These are phyloP conservation scores for Aspergillus affinis DNA, from an alignment of 495 filamentous ascomycete species.

Conservation along the genomic window DNA sequence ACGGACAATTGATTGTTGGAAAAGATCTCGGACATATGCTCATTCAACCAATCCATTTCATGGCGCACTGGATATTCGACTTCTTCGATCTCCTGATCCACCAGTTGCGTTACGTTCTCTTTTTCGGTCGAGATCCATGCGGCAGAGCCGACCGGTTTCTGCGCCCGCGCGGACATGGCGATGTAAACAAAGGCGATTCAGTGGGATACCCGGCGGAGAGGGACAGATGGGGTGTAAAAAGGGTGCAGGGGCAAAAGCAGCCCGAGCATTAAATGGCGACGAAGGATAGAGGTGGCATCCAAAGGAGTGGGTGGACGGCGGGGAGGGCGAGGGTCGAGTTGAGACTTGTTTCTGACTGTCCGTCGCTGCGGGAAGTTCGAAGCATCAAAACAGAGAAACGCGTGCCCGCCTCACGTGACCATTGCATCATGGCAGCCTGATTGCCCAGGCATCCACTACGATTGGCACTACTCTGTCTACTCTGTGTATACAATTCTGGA, in stretches of 20 bases:
- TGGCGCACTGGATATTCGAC: slow-evolving; percentile 85
- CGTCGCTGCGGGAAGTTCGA: slow-evolving; percentile 16
- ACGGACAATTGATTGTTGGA: slow-evolving; percentile 78
- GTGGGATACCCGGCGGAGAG: slow-evolving; percentile 2
- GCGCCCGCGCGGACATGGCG: slow-evolving; percentile 51
- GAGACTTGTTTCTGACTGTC: not conserved
- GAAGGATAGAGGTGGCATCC: slow-evolving; percentile 12
- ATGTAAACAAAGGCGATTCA: slow-evolving; percentile 41
- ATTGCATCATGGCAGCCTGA: slow-evolving; percentile 7
- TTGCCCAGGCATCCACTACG: not conserved
- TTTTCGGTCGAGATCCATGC: slow-evolving; percentile 69
- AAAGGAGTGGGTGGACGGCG: slow-evolving; percentile 5
- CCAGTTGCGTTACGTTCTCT: slow-evolving; percentile 58
- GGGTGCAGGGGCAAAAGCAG: slow-evolving; percentile 2
- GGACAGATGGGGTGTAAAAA: not conserved
- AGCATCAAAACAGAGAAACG: slow-evolving; percentile 31
- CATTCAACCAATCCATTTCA: slow-evolving; percentile 93
- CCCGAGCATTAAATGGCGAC: slow-evolving; percentile 10
- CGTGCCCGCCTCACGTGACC: slow-evolving; percentile 24
- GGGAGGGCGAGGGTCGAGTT: slow-evolving; percentile 13
- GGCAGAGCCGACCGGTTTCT: slow-evolving; percentile 61
- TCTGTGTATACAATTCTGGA: too few species aligned
- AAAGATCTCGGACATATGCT: slow-evolving; percentile 95
- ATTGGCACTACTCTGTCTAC: too few species aligned
- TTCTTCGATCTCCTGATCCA: slow-evolving; percentile 78